Percentiles rank a stretch among this genome's conserved stretches.
These are phyloP conservation scores for Hypoxylon intermedium DNA, from an alignment of 495 filamentous ascomycete genomes.

Conservation along the genomic window DNA sequence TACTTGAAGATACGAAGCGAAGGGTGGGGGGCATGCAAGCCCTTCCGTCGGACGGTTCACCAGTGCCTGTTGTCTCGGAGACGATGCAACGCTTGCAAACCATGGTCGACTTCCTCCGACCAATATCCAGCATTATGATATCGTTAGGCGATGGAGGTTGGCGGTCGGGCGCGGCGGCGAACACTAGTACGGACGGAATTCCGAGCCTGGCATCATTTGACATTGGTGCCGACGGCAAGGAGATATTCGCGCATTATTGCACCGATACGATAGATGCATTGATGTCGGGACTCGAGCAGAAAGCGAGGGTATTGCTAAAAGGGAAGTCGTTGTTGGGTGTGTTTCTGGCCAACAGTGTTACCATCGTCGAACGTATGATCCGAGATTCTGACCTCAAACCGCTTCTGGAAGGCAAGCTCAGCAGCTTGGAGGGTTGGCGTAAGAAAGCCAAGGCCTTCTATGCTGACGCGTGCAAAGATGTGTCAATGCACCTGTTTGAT, in stretches of 20 bases:
- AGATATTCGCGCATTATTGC: conserved; percentile 88
- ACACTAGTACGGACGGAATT: conserved; percentile 65
- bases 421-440: conserved; percentile 78
- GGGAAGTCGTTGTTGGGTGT: conserved; percentile 82
- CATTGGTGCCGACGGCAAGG: conserved; percentile 85
- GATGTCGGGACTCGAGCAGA: conserved; percentile 77
- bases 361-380: conserved; percentile 85
- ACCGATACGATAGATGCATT: conserved; percentile 83
- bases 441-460: conserved; percentile 86
- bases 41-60: conserved; percentile 80
- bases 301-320: conserved; percentile 75
- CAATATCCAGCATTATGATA: conserved; percentile 86
- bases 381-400: conserved; percentile 77
- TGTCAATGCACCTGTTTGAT: conserved; percentile 84
- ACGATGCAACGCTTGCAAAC: conserved; percentile 86
- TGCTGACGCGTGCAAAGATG: conserved; percentile 87
- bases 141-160: conserved; percentile 94
- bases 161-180: conserved; percentile 59
- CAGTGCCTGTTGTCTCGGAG: conserved; percentile 78
- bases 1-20: conserved; percentile 86
- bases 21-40: conserved; percentile 65
- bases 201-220: conserved; percentile 80
- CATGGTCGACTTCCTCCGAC: conserved; percentile 85
- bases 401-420: conserved; percentile 70
- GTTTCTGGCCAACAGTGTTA: conserved; percentile 89